Conservation (phyloP, 768 basidiomycete genomes). For the Tylopilus plumbeoviolaceoides region DNA sequence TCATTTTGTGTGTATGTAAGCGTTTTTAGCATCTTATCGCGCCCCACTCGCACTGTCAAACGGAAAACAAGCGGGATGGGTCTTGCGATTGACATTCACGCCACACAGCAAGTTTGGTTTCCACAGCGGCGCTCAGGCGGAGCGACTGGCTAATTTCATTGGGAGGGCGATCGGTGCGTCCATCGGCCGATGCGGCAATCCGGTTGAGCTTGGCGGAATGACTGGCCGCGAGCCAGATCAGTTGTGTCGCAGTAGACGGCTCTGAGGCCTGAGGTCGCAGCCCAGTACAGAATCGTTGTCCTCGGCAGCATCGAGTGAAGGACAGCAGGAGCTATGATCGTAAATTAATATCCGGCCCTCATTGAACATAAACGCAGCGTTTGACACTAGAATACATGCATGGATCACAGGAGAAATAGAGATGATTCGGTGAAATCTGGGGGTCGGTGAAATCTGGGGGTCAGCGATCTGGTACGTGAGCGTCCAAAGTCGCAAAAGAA, state of each 20-base stretch:
- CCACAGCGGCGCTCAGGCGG: not conserved
- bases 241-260: not conserved
- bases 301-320: not conserved
- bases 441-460: not conserved
- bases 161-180: conserved; percentile 10
- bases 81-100: not conserved
- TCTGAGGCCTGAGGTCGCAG: not conserved
- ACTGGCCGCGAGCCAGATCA: not conserved
- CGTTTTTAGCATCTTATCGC: not conserved
- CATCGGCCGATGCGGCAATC: not conserved
- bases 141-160: not conserved
- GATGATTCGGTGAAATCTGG: not conserved
- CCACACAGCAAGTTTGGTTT: not conserved
- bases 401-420: not conserved
- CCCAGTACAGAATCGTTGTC: not conserved
- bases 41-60: not conserved
- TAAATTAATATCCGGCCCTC: not conserved
- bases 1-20: not conserved
- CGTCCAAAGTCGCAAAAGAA: not conserved
- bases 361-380: not conserved
- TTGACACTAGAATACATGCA: not conserved
- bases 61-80: no score
- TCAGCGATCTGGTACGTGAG: not conserved
- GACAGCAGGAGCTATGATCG: no score
- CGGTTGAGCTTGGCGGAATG: not conserved